Conservation (phyloP, 1,284 basidiomycete genomes). For the Apiotrichum mycotoxinovorans region DNA sequence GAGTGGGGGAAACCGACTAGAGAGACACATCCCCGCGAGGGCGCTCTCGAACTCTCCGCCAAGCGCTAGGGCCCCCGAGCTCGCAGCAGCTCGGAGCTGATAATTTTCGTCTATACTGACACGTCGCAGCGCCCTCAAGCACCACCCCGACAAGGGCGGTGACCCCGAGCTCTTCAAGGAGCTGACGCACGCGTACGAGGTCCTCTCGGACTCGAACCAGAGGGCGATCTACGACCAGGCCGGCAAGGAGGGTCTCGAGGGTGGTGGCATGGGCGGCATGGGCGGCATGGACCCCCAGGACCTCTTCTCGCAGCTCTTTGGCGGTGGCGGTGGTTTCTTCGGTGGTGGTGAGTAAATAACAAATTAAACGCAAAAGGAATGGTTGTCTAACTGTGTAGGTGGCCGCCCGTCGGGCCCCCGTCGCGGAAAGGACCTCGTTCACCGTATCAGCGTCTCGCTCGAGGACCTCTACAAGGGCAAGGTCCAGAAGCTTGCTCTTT, state of each 20-base stretch:
- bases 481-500: slow-evolving; percentile 94
- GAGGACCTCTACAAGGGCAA: slow-evolving; percentile 99
- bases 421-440: slow-evolving; percentile 96
- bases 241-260: slow-evolving; percentile 90
- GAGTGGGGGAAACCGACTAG: too few relatives aligned
- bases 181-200: slow-evolving; percentile 93
- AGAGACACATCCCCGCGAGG: not conserved
- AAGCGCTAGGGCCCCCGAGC: slow-evolving; percentile 1
- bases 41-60: not conserved
- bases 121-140: slow-evolving; percentile 66
- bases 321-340: slow-evolving; percentile 61
- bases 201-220: slow-evolving; percentile 85
- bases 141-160: slow-evolving; percentile 96
- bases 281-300: slow-evolving; percentile 96
- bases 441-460: slow-evolving; percentile 90
- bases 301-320: slow-evolving; percentile 96
- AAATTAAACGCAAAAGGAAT: not conserved
- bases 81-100: slow-evolving; percentile 17
- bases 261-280: slow-evolving; percentile 69
- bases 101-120: slow-evolving; percentile 8
- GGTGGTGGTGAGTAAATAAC: slow-evolving; percentile 52
- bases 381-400: slow-evolving; percentile 6
- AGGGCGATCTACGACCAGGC: slow-evolving; percentile 82
- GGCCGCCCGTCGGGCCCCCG: slow-evolving; percentile 70
- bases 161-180: slow-evolving; percentile 98